Evolutionary conservation across 345 rosid genomes (phyloP), one percentile per base, ranked within the genome.

Genomic region (Linum trigynum): DNA sequence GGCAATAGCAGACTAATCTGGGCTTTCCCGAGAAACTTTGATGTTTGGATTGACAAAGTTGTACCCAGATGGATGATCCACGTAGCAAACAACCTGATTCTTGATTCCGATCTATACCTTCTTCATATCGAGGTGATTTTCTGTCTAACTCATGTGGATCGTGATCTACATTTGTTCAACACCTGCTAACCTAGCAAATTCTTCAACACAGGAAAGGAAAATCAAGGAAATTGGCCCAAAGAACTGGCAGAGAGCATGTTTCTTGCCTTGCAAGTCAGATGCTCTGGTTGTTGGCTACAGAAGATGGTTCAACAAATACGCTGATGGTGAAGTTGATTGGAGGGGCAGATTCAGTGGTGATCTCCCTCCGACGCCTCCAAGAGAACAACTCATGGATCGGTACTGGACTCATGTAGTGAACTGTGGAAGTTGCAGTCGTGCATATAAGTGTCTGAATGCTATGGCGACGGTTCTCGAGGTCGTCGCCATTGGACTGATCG

Each of bases 381-480:
- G 41, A 5, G 65, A 62, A 39, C 65, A 62, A 17, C 35, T 62
- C 10, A 39, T 62, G 65, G 64, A 61, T 23, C 39, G 64, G 50
- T 61, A 61, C 48, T 23, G 64, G 17, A 38, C 50, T 6, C 64
- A 61, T n/a, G 64, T 61, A 1, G 50, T 61, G 32, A 38, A 39
- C 5, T 61, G 64, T 50, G n/a, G 50, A 48, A 61, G 64, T 10
- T 61, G 64, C 23, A 38, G 16, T 10, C 23, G 45, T 39, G 64
- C 64, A 10, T 39, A 61, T 32, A 61, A 38, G 48, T 17, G 32
- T 6, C 43, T 61, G 23, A 61, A 39, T 12, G 64, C 35, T 2
- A 48, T 61, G 6, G 64, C 39, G 64, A 8, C 41, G 2, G 32
- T 40, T 16, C 64, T 61, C 6, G 16, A 38, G 50, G n/a, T 61